phyloP scores from a whole-genome alignment of 306 rosid genomes.

The Medicago arabica region DNA sequence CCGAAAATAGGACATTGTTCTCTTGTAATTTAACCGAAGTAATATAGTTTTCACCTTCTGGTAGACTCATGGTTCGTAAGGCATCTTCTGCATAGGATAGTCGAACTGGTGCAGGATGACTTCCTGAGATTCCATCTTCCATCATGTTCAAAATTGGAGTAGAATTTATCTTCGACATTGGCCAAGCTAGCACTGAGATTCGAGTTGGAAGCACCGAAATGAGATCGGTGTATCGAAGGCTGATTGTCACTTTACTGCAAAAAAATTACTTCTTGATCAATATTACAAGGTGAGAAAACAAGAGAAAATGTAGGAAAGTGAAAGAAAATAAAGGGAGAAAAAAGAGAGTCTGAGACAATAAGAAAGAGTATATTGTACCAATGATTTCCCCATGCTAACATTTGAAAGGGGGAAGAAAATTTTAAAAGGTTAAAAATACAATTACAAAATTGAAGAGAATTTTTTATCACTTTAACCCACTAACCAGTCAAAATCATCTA shows the following conservation, averaged over 20 bases:
- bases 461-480: constrained; percentile 43
- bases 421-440: neutral
- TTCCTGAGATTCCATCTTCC: constrained; percentile 62
- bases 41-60: constrained; percentile 67
- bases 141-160: constrained; percentile 51
- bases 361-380: neutral
- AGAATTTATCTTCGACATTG: constrained; percentile 57
- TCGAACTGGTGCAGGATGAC: constrained; percentile 64
- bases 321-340: constrained; percentile 20
- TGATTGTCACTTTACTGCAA: constrained; percentile 87
- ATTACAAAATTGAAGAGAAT: constrained; percentile 16
- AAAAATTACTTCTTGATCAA: constrained; percentile 44
- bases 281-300: constrained; percentile 1
- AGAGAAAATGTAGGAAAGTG: neutral
- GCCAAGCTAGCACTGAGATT: constrained; percentile 83
- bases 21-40: constrained; percentile 31
- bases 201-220: constrained; percentile 73
- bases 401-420: neutral
- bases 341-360: neutral
- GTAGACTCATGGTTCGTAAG: constrained; percentile 81
- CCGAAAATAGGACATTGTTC: neutral
- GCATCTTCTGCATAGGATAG: constrained; percentile 91
- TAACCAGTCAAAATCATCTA: constrained; percentile 81
- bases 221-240: constrained; percentile 85
- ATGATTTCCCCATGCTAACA: neutral